A percentile compares a stretch with the other conserved stretches of the same genome.
These are phyloP conservation scores for Hemisphaericaspora xylofermentans DNA, from an alignment of 1,139 yeast species.

Conservation along the genomic window DNA sequence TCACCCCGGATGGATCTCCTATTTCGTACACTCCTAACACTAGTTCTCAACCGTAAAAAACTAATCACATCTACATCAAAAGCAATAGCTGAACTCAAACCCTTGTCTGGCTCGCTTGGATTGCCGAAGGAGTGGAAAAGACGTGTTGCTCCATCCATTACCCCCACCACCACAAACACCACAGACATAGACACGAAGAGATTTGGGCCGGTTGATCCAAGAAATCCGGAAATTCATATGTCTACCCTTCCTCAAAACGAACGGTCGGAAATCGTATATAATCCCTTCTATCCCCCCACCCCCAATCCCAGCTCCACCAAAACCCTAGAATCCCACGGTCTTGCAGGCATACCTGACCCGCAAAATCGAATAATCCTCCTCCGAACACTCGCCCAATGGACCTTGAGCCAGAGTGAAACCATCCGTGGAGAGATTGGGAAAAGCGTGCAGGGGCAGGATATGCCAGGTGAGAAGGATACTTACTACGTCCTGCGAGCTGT, in stretches of 20 bases:
- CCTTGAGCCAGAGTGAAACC: conserved; percentile 41
- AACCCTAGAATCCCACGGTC: conserved; percentile 41
- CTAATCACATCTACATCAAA: conserved; percentile 28
- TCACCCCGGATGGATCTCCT: conserved; percentile 37
- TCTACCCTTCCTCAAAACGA: conserved; percentile 16
- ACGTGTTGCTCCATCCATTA: not conserved
- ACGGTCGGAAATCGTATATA: conserved; percentile 15
- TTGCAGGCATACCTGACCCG: conserved; percentile 43
- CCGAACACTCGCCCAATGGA: conserved; percentile 51
- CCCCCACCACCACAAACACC: conserved; percentile 6
- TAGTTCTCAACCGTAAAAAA: conserved; percentile 44
- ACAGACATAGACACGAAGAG: too few species aligned
- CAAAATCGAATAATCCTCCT: conserved; percentile 47
- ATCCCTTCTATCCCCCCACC: conserved; percentile 29
- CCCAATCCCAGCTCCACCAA: conserved; percentile 10
- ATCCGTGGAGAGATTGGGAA: conserved; percentile 38
- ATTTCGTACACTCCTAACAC: conserved; percentile 34
- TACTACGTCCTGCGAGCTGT: conserved; percentile 41
- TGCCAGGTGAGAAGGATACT: conserved; percentile 48
- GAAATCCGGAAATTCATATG: conserved; percentile 36
- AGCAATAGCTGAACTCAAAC: conserved; percentile 44
- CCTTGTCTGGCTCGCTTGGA: conserved; percentile 34
- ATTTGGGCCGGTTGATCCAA: conserved; percentile 36
- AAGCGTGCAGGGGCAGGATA: conserved; percentile 35
- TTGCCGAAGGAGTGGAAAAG: conserved; percentile 48